Conservation (phyloP, 768 basidiomycete species). For the Lanmaoa rubissima region DNA sequence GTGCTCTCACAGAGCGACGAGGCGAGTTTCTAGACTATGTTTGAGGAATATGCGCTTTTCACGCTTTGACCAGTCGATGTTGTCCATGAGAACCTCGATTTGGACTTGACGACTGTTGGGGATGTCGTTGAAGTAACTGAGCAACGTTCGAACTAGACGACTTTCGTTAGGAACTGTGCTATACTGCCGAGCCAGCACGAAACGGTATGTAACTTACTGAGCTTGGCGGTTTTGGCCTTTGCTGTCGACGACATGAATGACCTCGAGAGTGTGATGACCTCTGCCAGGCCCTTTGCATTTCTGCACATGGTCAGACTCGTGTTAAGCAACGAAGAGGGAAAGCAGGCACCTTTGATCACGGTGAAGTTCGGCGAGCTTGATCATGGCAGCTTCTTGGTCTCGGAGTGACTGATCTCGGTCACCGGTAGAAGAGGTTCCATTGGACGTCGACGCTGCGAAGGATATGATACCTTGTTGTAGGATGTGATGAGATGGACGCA, state of each 20-base stretch:
- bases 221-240: constrained; percentile 95
- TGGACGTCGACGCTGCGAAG: constrained; percentile 32
- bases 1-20: constrained; percentile 64
- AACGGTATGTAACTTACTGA: constrained; percentile 50
- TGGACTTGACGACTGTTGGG: constrained; percentile 74
- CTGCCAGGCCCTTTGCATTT: constrained; percentile 80
- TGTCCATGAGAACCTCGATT: constrained; percentile 83
- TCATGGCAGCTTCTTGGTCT: constrained; percentile 82
- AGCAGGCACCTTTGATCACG: constrained; percentile 73
- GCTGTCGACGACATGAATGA: constrained; percentile 92
- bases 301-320: constrained; percentile 39
- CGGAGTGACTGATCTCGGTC: constrained; percentile 60
- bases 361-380: constrained; percentile 85
- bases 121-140: constrained; percentile 83
- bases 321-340: background rate
- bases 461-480: background rate
- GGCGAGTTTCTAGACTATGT: constrained; percentile 87
- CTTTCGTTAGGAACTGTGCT: background rate
- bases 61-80: constrained; percentile 86
- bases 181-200: background rate
- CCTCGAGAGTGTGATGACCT: constrained; percentile 80
- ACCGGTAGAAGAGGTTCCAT: constrained; percentile 30
- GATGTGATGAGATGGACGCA: constrained; percentile 15
- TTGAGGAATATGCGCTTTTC: constrained; percentile 96
- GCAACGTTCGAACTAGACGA: constrained; percentile 80